These are phyloP conservation scores for Trametes cubensis DNA, from an alignment of 768 basidiomycete species.

Conservation along the genomic window DNA sequence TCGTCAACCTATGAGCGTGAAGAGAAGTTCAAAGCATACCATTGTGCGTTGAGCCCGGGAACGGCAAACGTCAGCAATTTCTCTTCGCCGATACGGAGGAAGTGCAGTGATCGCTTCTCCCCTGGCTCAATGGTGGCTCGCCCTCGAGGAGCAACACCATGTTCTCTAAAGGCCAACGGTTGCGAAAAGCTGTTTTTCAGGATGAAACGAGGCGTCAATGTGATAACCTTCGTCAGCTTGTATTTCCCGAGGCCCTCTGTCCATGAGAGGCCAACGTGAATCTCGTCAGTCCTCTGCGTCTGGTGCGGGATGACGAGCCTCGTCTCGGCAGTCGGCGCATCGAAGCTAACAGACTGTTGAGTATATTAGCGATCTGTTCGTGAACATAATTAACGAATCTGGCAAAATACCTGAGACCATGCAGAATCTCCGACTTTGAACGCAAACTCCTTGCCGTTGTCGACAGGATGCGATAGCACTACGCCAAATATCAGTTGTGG, in stretches of 20 bases:
- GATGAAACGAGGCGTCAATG: slow-evolving; percentile 87
- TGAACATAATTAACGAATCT: not conserved
- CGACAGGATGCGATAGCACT: slow-evolving; percentile 88
- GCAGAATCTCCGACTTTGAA: slow-evolving; percentile 79
- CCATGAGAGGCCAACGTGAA: slow-evolving; percentile 89
- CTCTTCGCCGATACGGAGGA: slow-evolving; percentile 65
- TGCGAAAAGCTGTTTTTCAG: slow-evolving; percentile 78
- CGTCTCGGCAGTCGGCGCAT: slow-evolving; percentile 90
- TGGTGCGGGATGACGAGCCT: slow-evolving; percentile 72
- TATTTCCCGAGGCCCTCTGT: slow-evolving; percentile 96
- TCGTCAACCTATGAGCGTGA: slow-evolving; percentile 7
- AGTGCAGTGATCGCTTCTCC: slow-evolving; percentile 67
- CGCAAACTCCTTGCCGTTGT: slow-evolving; percentile 80
- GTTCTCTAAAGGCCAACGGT: slow-evolving; percentile 80
- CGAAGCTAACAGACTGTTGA: slow-evolving; percentile 76
- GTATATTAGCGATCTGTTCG: not conserved
- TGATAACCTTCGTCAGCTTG: slow-evolving; percentile 93
- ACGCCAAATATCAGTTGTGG: not conserved
- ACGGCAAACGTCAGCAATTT: slow-evolving; percentile 84
- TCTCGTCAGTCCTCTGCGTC: slow-evolving; percentile 62
- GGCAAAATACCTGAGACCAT: slow-evolving; percentile 69
- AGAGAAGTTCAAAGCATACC: slow-evolving; percentile 48
- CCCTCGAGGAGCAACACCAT: slow-evolving; percentile 69
- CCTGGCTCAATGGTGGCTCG: slow-evolving; percentile 65
- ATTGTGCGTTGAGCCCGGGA: slow-evolving; percentile 81